Evolutionary conservation across 345 rosid genomes (phyloP).

Genomic region (Citrus medica): DNA sequence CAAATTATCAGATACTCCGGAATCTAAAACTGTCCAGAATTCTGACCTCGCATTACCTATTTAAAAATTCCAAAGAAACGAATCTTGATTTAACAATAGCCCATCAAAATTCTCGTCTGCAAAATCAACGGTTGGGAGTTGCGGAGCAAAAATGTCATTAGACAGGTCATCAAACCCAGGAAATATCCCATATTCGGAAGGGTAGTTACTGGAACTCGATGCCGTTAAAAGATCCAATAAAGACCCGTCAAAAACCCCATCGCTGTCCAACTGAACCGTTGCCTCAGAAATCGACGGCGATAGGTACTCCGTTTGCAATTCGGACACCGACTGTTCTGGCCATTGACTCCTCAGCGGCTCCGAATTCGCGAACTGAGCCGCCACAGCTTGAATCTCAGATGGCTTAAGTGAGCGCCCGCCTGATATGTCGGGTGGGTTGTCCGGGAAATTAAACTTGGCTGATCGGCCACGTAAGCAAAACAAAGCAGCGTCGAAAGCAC

Average conservation of each 20-base stretch:
- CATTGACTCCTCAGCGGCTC: constrained; percentile 13
- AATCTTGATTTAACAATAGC: constrained; percentile 20
- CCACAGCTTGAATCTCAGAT: constrained; percentile 56
- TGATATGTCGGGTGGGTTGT: constrained; percentile 55
- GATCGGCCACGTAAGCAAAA: constrained; percentile 69
- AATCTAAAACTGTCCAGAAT: constrained; percentile 20
- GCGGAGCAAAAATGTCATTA: constrained; percentile 31
- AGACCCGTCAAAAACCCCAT: constrained; percentile 20
- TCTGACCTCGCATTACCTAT: neutral
- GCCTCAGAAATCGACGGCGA: constrained; percentile 36
- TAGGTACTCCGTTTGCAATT: constrained; percentile 39
- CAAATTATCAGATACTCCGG: constrained; percentile 1
- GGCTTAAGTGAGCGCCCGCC: constrained; percentile 47
- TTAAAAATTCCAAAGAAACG: constrained; percentile 65
- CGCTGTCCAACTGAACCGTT: constrained; percentile 34
- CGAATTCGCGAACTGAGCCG: constrained; percentile 54
- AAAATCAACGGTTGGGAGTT: constrained; percentile 17
- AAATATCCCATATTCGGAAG: constrained; percentile 44
- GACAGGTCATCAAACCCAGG: constrained; percentile 51
- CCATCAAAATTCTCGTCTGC: constrained; percentile 41
- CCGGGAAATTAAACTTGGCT: constrained; percentile 70
- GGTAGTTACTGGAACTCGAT: constrained; percentile 25
- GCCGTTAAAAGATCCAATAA: constrained; percentile 26
- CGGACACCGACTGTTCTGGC: constrained; percentile 24
- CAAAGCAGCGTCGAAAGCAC: constrained; percentile 82